These are phyloP conservation scores for Cotoneaster glaucophyllus DNA, from an alignment of 306 rosid genomes.

Conservation along the genomic window DNA sequence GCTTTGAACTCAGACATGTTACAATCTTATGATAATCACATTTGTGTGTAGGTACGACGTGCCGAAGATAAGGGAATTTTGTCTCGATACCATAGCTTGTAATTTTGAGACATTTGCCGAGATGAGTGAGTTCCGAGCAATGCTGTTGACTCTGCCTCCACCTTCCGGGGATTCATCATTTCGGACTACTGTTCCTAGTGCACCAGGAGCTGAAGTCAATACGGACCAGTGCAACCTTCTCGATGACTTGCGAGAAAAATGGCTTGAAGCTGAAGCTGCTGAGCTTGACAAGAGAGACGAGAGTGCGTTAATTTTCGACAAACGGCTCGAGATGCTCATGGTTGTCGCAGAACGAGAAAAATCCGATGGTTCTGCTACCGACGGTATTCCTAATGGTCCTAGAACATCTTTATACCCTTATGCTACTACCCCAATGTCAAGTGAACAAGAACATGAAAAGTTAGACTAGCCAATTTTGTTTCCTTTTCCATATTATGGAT, in stretches of 20 bases:
- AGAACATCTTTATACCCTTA: slow-evolving; percentile 11
- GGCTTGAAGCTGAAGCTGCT: slow-evolving; percentile 97
- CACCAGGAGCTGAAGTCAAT: slow-evolving; percentile 74
- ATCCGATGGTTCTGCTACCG: slow-evolving; percentile 25
- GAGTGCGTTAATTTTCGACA: slow-evolving; percentile 83
- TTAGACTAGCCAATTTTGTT: slow-evolving; percentile 19
- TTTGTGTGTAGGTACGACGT: slow-evolving; percentile 71
- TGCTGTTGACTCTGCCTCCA: slow-evolving; percentile 79
- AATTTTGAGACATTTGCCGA: slow-evolving; percentile 88
- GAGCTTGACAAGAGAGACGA: slow-evolving; percentile 94
- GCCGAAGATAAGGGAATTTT: slow-evolving; percentile 74
- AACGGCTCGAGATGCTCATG: slow-evolving; percentile 89
- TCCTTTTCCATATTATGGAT: slow-evolving; percentile 6
- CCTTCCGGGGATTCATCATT: slow-evolving; percentile 91
- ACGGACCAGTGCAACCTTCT: slow-evolving; percentile 74
- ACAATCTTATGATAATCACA: neutral
- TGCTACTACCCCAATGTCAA: slow-evolving; percentile 10
- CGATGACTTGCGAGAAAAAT: slow-evolving; percentile 88
- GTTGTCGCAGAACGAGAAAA: slow-evolving; percentile 76
- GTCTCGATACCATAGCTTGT: slow-evolving; percentile 77
- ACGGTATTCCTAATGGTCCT: slow-evolving; percentile 6
- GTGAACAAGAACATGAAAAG: slow-evolving; percentile 19
- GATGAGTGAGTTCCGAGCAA: slow-evolving; percentile 65
- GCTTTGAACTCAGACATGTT: neutral
- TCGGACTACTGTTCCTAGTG: slow-evolving; percentile 87